Conservation (phyloP, 2,329 filamentous ascomycete genomes). For the Xylaria sp. region DNA sequence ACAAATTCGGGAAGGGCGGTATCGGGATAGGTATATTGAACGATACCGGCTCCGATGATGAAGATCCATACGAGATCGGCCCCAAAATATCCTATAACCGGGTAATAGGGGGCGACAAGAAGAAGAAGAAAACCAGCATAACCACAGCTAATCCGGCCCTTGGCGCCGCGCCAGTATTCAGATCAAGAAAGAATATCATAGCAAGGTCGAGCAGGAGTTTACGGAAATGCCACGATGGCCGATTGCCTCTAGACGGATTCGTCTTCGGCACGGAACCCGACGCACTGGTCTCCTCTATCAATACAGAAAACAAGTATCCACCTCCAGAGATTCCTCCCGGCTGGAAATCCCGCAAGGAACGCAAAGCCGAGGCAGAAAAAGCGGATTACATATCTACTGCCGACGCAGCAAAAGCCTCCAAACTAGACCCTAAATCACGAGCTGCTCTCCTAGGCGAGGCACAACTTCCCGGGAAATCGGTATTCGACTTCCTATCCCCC, state of each 20-base stretch:
- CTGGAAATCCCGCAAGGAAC: constrained; percentile 71
- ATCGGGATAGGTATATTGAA: constrained; percentile 91
- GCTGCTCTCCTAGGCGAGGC: constrained; percentile 82
- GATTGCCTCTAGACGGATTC: constrained; percentile 80
- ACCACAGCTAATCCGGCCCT: constrained; percentile 66
- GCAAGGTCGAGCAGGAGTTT: constrained; percentile 52
- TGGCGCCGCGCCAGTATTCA: constrained; percentile 73
- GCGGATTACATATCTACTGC: constrained; percentile 42
- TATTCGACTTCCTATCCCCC: constrained; percentile 90
- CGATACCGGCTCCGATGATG: constrained; percentile 92
- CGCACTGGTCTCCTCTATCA: constrained; percentile 52
- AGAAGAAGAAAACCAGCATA: constrained; percentile 66
- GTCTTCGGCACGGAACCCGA: constrained; percentile 64
- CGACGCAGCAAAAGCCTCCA: constrained; percentile 78
- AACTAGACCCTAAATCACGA: constrained; percentile 75
- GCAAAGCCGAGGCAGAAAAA: constrained; percentile 37
- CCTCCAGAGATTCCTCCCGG: constrained; percentile 72
- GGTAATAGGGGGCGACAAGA: constrained; percentile 80
- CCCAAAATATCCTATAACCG: constrained; percentile 88
- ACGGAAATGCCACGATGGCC: constrained; percentile 81
- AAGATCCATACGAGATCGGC: constrained; percentile 91
- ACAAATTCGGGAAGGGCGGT: constrained; percentile 61
- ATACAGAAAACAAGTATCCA: constrained; percentile 56
- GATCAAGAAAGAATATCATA: constrained; percentile 66
- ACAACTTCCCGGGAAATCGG: constrained; percentile 84